A percentile compares a stretch with the other conserved stretches of the same genome.
phyloP scores from a whole-genome alignment of 2,329 filamentous ascomycete genomes.

The Coleophoma cylindrospora region DNA sequence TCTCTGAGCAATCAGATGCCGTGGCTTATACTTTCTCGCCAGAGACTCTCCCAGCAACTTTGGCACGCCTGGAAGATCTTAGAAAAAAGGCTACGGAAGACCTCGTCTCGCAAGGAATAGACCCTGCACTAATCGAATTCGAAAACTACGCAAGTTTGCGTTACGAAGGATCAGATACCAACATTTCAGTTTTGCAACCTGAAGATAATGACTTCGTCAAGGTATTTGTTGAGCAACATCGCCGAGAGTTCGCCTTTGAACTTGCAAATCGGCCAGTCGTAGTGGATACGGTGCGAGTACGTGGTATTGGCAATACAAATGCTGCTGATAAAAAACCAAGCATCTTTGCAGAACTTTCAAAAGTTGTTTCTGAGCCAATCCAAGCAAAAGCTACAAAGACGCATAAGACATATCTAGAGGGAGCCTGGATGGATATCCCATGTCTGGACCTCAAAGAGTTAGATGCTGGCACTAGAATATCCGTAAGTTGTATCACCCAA shows the following conservation, averaged over 20 bases:
- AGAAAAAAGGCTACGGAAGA: constrained; percentile 61
- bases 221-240: constrained; percentile 79
- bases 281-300: constrained; percentile 78
- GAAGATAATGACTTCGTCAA: constrained; percentile 64
- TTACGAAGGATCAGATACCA: constrained; percentile 83
- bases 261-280: constrained; percentile 72
- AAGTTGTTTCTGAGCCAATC: neutral
- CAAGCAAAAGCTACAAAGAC: neutral
- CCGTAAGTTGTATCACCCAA: no score
- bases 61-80: constrained; percentile 59
- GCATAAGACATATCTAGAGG: neutral
- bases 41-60: constrained; percentile 43
- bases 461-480: neutral
- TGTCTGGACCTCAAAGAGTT: neutral
- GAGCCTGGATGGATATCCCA: neutral
- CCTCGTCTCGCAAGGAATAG: constrained; percentile 72
- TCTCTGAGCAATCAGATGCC: constrained; percentile 82
- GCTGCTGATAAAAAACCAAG: constrained; percentile 60
- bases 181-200: constrained; percentile 79
- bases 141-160: constrained; percentile 91
- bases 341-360: neutral
- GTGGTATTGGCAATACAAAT: constrained; percentile 83
- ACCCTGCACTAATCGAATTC: constrained; percentile 67
- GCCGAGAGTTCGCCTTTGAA: constrained; percentile 86
- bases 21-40: constrained; percentile 50